Conservation (phyloP, 805 yeast species). For the Ogataea haglerorum region DNA sequence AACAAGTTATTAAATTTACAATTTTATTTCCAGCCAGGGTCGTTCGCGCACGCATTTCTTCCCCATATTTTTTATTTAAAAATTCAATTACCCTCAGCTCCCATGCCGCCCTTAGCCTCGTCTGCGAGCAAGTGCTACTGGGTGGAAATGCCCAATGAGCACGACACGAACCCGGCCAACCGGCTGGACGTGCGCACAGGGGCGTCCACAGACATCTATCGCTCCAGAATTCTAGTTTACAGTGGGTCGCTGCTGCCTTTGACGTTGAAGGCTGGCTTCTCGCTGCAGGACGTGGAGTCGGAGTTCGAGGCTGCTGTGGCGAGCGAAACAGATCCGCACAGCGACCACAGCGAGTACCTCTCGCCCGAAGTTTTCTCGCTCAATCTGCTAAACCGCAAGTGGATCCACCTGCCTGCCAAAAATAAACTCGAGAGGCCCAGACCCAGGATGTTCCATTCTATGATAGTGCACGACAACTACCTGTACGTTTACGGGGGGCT, state of each 20-base stretch:
- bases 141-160: conserved; percentile 51
- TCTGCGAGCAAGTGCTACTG: conserved; percentile 59
- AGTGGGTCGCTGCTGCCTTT: conserved; percentile 69
- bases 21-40: not conserved
- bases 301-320: conserved; percentile 31
- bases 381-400: conserved; percentile 53
- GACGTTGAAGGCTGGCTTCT: conserved; percentile 37
- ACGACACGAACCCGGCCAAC: conserved; percentile 47
- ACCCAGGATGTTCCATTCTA: conserved; percentile 59
- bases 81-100: not conserved
- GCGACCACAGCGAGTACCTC: conserved; percentile 35
- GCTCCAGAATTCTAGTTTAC: conserved; percentile 58
- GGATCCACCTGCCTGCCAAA: conserved; percentile 44
- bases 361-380: conserved; percentile 64
- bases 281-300: conserved; percentile 37
- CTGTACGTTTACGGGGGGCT: conserved; percentile 68
- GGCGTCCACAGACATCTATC: conserved; percentile 52
- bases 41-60: conserved; percentile 4
- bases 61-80: conserved; percentile 6
- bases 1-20: not conserved
- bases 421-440: conserved; percentile 29
- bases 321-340: not conserved
- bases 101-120: conserved; percentile 63
- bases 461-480: conserved; percentile 46
- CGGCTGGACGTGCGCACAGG: conserved; percentile 66